Evolutionary conservation across 495 filamentous ascomycete genomes (phyloP).

Genomic region (Xylaria venustula): DNA sequence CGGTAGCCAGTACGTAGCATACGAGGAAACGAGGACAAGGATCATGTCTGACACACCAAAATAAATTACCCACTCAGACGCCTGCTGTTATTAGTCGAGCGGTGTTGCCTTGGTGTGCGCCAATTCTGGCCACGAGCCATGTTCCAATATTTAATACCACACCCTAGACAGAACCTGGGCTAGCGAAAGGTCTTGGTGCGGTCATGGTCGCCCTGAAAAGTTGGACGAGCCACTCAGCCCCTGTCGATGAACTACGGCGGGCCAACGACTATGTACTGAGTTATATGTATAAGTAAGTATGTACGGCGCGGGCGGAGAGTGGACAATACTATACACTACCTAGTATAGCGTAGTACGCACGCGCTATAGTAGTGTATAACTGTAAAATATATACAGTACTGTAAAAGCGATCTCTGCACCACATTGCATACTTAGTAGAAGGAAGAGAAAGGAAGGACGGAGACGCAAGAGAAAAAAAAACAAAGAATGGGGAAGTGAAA

Average conservation of each 20-base stretch:
- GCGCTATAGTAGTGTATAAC: too few relatives aligned
- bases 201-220: constrained; percentile 11
- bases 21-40: constrained; percentile 31
- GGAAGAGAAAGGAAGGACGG: neutral
- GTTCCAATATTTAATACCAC: constrained; percentile 34
- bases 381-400: too few relatives aligned
- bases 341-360: neutral
- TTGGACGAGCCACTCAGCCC: constrained; percentile 9
- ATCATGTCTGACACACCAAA: constrained; percentile 41
- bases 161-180: constrained; percentile 20
- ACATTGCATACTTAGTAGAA: too few relatives aligned
- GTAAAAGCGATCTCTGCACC: too few relatives aligned
- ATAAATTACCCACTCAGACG: constrained; percentile 33
- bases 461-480: neutral
- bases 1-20: neutral
- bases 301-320: constrained; percentile 5
- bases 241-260: constrained; percentile 3
- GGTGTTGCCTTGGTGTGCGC: constrained; percentile 20
- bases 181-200: constrained; percentile 16
- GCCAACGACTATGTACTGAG: too few relatives aligned
- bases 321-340: neutral
- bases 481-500: constrained; percentile 2
- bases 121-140: constrained; percentile 29
- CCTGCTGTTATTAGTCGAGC: constrained; percentile 11
- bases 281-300: too few relatives aligned